These are phyloP conservation scores for Haplosporangium sp. DNA, from an alignment of 371 early-diverging fungal species.

Conservation along the genomic window DNA sequence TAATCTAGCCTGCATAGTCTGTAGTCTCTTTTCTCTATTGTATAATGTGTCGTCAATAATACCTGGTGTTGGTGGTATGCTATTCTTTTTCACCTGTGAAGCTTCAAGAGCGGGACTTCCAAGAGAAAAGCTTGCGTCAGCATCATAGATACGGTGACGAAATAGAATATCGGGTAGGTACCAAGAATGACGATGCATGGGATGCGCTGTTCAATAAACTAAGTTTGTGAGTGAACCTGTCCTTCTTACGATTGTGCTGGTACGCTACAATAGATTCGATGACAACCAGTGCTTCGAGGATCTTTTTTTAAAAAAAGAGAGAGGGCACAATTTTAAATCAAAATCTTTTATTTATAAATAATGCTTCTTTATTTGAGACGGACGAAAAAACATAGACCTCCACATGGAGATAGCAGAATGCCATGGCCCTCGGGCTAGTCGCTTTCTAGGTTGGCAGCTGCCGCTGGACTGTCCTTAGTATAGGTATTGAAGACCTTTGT, in stretches of 20 bases:
- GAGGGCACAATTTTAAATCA: too few relatives aligned
- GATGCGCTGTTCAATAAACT: background rate
- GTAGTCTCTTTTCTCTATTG: background rate
- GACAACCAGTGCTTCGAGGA: too few relatives aligned
- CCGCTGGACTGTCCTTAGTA: background rate
- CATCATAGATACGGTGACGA: background rate
- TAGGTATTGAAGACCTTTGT: too few relatives aligned
- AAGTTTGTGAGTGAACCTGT: too few relatives aligned
- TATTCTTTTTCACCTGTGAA: background rate
- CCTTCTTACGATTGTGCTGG: too few relatives aligned
- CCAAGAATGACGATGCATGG: background rate
- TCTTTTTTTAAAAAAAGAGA: too few relatives aligned
- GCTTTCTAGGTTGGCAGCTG: background rate
- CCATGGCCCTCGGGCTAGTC: background rate
- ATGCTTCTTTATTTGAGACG: too few relatives aligned
- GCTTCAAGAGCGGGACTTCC: background rate
- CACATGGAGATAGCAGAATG: background rate
- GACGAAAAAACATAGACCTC: too few relatives aligned
- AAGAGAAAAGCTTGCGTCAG: background rate
- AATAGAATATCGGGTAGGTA: background rate
- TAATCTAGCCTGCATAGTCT: background rate
- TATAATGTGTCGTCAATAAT: background rate
- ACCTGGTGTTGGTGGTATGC: background rate
- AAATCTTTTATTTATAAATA: too few relatives aligned
- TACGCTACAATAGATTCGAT: too few relatives aligned